Evolutionary conservation across 1,284 basidiomycete genomes (phyloP).

Genomic region (Naganishia liquefaciens): DNA sequence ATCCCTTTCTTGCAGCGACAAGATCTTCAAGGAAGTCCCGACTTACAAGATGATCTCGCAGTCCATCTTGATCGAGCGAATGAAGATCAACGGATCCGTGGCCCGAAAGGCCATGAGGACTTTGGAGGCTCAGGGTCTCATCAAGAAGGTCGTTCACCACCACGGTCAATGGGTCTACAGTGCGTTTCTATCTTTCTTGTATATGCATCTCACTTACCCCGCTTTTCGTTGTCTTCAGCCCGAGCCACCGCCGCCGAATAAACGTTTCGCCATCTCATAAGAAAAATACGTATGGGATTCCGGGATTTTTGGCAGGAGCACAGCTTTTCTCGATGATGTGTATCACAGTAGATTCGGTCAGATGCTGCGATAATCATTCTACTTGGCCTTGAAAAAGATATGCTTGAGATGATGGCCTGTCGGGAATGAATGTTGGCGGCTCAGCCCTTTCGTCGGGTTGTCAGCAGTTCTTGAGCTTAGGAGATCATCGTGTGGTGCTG

Average conservation of each 20-base stretch:
- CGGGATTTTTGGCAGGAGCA: constrained; percentile 15
- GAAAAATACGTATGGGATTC: constrained; percentile 18
- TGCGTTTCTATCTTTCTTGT: constrained; percentile 1
- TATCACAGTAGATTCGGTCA: constrained; percentile 29
- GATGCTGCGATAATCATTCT: constrained; percentile 30
- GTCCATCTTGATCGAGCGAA: constrained; percentile 93
- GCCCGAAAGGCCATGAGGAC: constrained; percentile 91
- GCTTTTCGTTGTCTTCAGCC: constrained; percentile 33
- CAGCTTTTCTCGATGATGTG: constrained; percentile 22
- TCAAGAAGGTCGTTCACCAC: constrained; percentile 97
- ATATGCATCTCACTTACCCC: not conserved
- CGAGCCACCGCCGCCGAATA: constrained; percentile 50
- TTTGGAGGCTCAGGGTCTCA: constrained; percentile 91
- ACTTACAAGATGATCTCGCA: constrained; percentile 99
- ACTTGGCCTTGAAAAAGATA: constrained; percentile 14
- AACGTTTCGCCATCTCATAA: constrained; percentile 23
- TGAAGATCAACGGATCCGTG: constrained; percentile 83
- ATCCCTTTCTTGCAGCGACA: constrained; percentile 69
- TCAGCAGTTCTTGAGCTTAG: too few species aligned
- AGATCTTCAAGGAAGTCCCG: constrained; percentile 98
- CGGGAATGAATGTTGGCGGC: too few species aligned
- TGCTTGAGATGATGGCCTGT: too few species aligned
- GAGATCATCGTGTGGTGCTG: too few species aligned
- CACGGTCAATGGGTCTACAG: constrained; percentile 81
- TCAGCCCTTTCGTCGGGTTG: too few species aligned